Evolutionary conservation across 2,329 filamentous ascomycete species (phyloP).

Genomic region (Xylariaceae sp.): DNA sequence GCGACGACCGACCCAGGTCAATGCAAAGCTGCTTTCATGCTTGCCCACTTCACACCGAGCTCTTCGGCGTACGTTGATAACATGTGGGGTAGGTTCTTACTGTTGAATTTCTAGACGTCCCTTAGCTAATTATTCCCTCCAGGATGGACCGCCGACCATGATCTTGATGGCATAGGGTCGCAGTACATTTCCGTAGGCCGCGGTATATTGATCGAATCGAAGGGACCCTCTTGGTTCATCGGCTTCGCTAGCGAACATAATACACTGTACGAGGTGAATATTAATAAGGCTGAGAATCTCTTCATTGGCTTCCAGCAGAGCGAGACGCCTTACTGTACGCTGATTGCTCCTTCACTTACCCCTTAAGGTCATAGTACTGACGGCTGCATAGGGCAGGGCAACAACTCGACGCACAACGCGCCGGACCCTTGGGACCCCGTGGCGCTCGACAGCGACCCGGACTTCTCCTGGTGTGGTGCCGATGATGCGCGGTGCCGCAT

Average conservation of each 20-base stretch:
- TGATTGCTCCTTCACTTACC: not conserved
- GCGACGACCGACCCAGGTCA: slow-evolving; percentile 30
- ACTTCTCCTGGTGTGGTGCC: slow-evolving; percentile 24
- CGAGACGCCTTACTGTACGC: slow-evolving; percentile 47
- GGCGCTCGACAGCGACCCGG: slow-evolving; percentile 21
- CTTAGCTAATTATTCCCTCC: slow-evolving; percentile 2
- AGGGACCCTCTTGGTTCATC: slow-evolving; percentile 55
- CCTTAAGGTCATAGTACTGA: not conserved
- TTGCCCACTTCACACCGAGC: slow-evolving; percentile 51
- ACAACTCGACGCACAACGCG: slow-evolving; percentile 4
- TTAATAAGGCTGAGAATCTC: slow-evolving; percentile 47
- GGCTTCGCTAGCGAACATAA: slow-evolving; percentile 56
- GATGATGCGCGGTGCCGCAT: slow-evolving; percentile 22
- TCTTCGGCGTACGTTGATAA: slow-evolving; percentile 58
- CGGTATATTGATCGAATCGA: slow-evolving; percentile 50
- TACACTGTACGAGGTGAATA: slow-evolving; percentile 56
- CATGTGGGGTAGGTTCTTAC: slow-evolving; percentile 49
- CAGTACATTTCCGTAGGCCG: slow-evolving; percentile 50
- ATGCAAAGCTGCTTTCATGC: slow-evolving; percentile 51
- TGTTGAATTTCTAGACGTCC: slow-evolving; percentile 1
- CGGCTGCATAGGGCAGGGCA: slow-evolving; percentile 12
- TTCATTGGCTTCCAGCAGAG: slow-evolving; percentile 50
- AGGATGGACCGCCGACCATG: slow-evolving; percentile 50
- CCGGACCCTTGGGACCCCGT: slow-evolving; percentile 11
- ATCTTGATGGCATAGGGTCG: slow-evolving; percentile 47